phyloP scores from a whole-genome alignment of 2,329 filamentous ascomycete species.

The Fusarium pseudocircinatum region DNA sequence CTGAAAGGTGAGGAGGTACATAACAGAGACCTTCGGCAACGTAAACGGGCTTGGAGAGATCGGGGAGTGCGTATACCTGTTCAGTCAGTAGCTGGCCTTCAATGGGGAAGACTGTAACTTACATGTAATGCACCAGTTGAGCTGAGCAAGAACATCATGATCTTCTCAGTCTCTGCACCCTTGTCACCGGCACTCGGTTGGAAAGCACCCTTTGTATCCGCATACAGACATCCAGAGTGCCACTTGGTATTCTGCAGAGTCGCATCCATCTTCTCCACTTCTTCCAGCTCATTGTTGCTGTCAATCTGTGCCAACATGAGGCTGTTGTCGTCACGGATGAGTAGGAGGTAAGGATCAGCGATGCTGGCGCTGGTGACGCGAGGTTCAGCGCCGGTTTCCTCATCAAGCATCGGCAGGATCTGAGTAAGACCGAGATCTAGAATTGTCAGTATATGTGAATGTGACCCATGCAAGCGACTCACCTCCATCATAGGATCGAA shows the following conservation, averaged over 20 bases:
- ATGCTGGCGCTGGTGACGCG: conserved; percentile 84
- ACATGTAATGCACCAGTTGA: conserved; percentile 79
- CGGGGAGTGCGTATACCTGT: conserved; percentile 79
- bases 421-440: conserved; percentile 88
- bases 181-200: conserved; percentile 53
- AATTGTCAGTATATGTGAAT: conserved; percentile 22
- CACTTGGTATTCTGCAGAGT: conserved; percentile 72
- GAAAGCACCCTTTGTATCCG: conserved; percentile 70
- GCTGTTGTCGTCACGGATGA: conserved; percentile 85
- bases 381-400: conserved; percentile 84
- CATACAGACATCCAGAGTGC: conserved; percentile 85
- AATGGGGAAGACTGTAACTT: conserved; percentile 48
- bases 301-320: conserved; percentile 83
- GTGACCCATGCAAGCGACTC: conserved; percentile 49
- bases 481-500: conserved; percentile 92
- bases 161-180: conserved; percentile 54
- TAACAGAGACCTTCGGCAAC: conserved; percentile 80
- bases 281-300: conserved; percentile 81
- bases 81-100: neutral
- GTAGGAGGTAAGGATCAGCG: conserved; percentile 83
- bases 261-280: conserved; percentile 73
- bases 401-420: conserved; percentile 92
- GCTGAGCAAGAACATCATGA: conserved; percentile 81
- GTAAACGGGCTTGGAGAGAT: conserved; percentile 77
- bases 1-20: conserved; percentile 78